Evolutionary conservation across 768 basidiomycete species (phyloP).

Genomic region (Rhodotorula babjevae): DNA sequence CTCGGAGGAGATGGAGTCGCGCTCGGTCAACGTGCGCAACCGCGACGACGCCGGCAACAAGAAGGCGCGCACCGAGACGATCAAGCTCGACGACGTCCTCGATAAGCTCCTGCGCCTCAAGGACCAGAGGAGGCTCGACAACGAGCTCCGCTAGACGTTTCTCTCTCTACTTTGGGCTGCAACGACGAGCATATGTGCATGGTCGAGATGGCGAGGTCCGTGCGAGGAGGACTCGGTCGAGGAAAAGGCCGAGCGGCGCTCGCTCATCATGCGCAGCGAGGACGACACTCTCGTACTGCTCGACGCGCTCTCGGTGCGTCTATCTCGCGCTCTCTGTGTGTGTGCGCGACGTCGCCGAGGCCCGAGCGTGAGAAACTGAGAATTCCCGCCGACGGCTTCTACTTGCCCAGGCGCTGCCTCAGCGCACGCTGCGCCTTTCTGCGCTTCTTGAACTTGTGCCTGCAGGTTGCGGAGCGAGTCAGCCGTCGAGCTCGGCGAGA

Average conservation of each 20-base stretch:
- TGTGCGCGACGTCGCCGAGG: too few relatives aligned
- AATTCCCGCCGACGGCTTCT: not conserved
- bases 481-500: too few relatives aligned
- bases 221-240: too few relatives aligned
- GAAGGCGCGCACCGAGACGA: constrained; percentile 64
- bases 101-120: constrained; percentile 70
- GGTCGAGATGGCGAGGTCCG: not conserved
- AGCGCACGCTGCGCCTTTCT: constrained; percentile 39
- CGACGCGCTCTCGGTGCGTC: too few relatives aligned
- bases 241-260: too few relatives aligned
- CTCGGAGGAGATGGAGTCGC: constrained; percentile 76
- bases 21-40: constrained; percentile 91
- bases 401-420: constrained; percentile 36
- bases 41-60: constrained; percentile 88
- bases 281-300: too few relatives aligned
- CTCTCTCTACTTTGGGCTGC: not conserved
- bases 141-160: constrained; percentile 19
- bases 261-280: too few relatives aligned
- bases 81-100: constrained; percentile 64
- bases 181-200: not conserved
- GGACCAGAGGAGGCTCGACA: constrained; percentile 51
- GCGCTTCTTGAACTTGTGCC: constrained; percentile 39
- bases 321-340: too few relatives aligned
- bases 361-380: too few relatives aligned
- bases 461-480: not conserved